Base-by-base conservation (phyloP, 768 basidiomycete genomes). In the Rhodocollybia butyracea region DNA sequence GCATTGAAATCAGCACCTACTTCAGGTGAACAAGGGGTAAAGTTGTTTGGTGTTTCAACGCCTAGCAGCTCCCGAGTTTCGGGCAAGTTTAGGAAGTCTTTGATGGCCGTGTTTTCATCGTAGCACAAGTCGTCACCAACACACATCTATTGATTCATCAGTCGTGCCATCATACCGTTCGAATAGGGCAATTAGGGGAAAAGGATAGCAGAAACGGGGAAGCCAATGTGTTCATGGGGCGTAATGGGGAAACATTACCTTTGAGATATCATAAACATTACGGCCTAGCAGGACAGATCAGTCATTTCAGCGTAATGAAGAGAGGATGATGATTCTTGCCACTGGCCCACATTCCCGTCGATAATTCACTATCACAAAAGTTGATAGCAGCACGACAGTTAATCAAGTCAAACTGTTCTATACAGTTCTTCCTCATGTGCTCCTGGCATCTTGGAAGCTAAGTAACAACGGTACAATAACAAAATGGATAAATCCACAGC, bases 401-500 rank as follows among this genome's bases (percentile, higher is more conserved):
- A 29, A 89, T 83, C 11, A 72, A 71, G 63, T 94, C 89, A 54
- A 83, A 84, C 7, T 71, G 67, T 39, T 89, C 79, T 15, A 86
- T 71, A 62, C 90, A 93, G 40, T 76, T 72, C 27, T 63, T 76
- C 71, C 32, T 70, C 65, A 87, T 68, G 63, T 77, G 77, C 59
- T 76, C 76, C 57, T 83, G 68, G 68, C 91, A 93, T 46, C 84
- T 78, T 1, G 86, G 82, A 0, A 89, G 63, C 85, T 88, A 57
- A 3, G 30, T 30, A 22, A 54, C 11, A 22, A n/a, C 31, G 30
- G 12, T 27, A 22, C 7, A n/a, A n/a, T n/a, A n/a, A n/a, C n/a
- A n/a, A n/a, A n/a, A n/a, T n/a, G n/a, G n/a, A n/a, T n/a, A n/a
- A n/a, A n/a, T n/a, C n/a, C n/a, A n/a, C n/a, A n/a, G n/a, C n/a